A percentile compares a stretch with the other conserved stretches of the same genome.
Conservation (phyloP, 2,329 filamentous ascomycete genomes). For the Beauveria sp. region DNA sequence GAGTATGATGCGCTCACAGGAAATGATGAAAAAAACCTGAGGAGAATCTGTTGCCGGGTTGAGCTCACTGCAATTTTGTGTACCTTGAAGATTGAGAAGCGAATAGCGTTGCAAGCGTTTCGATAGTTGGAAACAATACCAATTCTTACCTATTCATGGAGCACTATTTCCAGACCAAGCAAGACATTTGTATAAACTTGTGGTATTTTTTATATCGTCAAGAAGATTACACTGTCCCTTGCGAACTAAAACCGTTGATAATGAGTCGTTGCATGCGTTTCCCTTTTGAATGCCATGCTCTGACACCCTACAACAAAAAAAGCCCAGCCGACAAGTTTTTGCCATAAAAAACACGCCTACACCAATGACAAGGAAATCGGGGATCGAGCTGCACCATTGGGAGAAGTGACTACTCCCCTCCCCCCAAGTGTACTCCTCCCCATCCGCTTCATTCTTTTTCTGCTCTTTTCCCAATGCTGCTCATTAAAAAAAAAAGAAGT, state of each 20-base stretch:
- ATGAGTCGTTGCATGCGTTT: slow-evolving; percentile 26
- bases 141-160: too few species aligned
- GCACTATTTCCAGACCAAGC: too few species aligned
- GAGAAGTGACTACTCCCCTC: background rate
- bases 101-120: background rate
- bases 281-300: slow-evolving; percentile 32
- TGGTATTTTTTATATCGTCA: slow-evolving; percentile 29
- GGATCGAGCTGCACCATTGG: background rate
- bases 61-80: too few species aligned
- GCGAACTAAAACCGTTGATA: slow-evolving; percentile 20
- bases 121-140: background rate
- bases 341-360: slow-evolving; percentile 8
- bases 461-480: slow-evolving; percentile 4
- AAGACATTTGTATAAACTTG: slow-evolving; percentile 17
- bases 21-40: too few species aligned
- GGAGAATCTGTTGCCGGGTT: too few species aligned
- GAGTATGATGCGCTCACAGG: too few species aligned
- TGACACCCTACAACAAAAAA: slow-evolving; percentile 5
- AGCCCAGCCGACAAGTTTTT: slow-evolving; percentile 7
- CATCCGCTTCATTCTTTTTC: slow-evolving; percentile 1
- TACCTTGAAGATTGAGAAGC: too few species aligned
- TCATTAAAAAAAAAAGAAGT: background rate
- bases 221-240: slow-evolving; percentile 20
- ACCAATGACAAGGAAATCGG: slow-evolving; percentile 1
- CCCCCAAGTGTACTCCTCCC: background rate